Percentiles rank a stretch among this genome's conserved stretches.
phyloP scores from a whole-genome alignment of 2,329 filamentous ascomycete genomes.

The Emmonsiellopsis sp. region DNA sequence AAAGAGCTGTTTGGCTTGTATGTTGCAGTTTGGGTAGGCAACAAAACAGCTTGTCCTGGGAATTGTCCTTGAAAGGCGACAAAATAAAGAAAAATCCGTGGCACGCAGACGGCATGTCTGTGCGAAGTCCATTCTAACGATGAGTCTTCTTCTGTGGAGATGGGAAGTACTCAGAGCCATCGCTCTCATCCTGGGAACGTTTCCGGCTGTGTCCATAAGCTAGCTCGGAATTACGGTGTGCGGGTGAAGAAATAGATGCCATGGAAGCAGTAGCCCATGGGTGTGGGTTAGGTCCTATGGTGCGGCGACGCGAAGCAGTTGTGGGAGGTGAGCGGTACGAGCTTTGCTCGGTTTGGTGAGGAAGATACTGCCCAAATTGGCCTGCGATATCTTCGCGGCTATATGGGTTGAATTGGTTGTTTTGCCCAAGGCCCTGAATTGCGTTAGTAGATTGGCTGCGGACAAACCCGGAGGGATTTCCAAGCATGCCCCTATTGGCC shows the following conservation, averaged over 20 bases:
- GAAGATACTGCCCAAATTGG: background rate
- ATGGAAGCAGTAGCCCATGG: background rate
- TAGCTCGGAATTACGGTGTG: background rate
- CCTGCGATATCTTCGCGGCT: background rate
- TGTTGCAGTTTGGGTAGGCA: background rate
- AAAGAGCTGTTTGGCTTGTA: background rate
- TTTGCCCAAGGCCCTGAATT: background rate
- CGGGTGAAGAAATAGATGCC: background rate
- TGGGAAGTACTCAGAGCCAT: constrained; percentile 3
- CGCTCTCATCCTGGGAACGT: constrained; percentile 5
- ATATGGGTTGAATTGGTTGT: background rate
- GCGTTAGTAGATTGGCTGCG: background rate
- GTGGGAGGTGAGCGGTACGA: background rate
- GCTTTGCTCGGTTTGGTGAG: background rate
- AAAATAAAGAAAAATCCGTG: background rate
- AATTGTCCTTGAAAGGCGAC: background rate
- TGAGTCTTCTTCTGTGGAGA: constrained; percentile 5
- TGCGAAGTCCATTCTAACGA: background rate
- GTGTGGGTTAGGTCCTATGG: background rate
- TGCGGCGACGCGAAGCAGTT: background rate
- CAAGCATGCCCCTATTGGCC: background rate
- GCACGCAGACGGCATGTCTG: background rate
- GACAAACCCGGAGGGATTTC: background rate
- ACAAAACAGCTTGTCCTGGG: background rate
- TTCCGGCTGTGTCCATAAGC: constrained; percentile 4